Evolutionary conservation across 352 stramenopile genomes (phyloP), one percentile per base, ranked within the genome.

Genomic region (Pythium folliculosum): DNA sequence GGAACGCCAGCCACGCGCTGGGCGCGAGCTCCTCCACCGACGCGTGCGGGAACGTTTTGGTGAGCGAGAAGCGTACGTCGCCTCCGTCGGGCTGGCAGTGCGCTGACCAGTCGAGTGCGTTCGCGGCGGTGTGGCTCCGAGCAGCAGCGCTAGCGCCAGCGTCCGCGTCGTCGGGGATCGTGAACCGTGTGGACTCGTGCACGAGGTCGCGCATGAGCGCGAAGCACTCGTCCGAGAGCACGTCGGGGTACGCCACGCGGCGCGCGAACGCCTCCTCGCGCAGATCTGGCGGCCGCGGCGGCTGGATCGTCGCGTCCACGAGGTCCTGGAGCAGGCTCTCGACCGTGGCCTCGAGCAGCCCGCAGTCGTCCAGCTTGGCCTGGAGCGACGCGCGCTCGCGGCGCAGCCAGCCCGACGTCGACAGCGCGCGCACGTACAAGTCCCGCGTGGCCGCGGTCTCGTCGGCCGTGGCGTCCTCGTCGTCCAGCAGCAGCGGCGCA

Each of bases 161-260:
- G 19, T 50, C 12, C 1, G 21, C 6, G 44, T 13, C 21, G 2
- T 12, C 6, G 14, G 67, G 61, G 57, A 76, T 61, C n/a, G 45
- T 52, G 65, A 76, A 76, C 1, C 49, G 40, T 17, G 68, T 72
- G 48, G 70, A 72, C 23, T 76, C 55, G 43, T 49, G 60, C 13
- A 72, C 22, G 43, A 71, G 64, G 17, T 76, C 64, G 38, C 64
- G 40, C 70, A 76, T 76, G n/a, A 76, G 17, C 25, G 63, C 56
- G 60, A 67, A 72, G 43, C 65, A 76, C 37, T 76, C 64, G 44
- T 58, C 40, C 21, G 70, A 72, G 21, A 72, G 60, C 19, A 76
- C 22, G 19, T 67, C 57, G 2, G 44, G 60, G 47, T 72, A 72
- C 10, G 55, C 44, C n/a, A 76, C 61, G 14, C 60, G 62, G 4